Evolutionary conservation across 179 eudicot species (phyloP).

Genomic region (Sideroxylon spinosum): DNA sequence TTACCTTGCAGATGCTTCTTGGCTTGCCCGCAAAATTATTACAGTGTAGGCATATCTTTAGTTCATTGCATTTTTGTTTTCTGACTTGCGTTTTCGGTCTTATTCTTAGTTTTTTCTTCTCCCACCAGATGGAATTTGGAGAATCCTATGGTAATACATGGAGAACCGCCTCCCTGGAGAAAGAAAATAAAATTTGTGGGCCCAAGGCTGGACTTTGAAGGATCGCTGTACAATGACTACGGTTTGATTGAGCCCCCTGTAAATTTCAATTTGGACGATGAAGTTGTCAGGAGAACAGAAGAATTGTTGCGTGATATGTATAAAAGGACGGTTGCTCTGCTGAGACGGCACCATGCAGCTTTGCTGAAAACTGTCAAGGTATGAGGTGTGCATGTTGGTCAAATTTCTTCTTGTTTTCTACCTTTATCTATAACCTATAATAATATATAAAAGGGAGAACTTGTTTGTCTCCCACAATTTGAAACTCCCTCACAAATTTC

Average conservation of each 20-base stretch:
- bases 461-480: no score
- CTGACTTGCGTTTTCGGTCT: constrained; percentile 6
- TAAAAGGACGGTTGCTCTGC: constrained; percentile 51
- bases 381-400: constrained; percentile 7
- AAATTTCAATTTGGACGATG: constrained; percentile 75
- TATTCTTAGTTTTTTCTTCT: constrained; percentile 7
- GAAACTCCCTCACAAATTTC: no score
- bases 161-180: constrained; percentile 90
- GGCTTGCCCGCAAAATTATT: constrained; percentile 94
- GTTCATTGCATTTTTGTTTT: constrained; percentile 3
- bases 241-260: constrained; percentile 61
- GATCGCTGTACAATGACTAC: constrained; percentile 63
- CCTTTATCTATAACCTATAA: neutral
- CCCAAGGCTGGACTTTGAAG: constrained; percentile 85
- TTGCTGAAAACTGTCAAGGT: constrained; percentile 86
- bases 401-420: neutral
- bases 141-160: constrained; percentile 84
- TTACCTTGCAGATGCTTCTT: constrained; percentile 95
- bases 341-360: constrained; percentile 73
- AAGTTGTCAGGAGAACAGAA: constrained; percentile 66
- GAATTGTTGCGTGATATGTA: constrained; percentile 62
- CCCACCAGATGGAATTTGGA: constrained; percentile 79
- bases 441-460: no score
- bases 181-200: constrained; percentile 65
- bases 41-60: constrained; percentile 52